These are phyloP conservation scores for Alisma plantagoaquatica DNA, from an alignment of 106 monocot genomes.

Conservation along the genomic window DNA sequence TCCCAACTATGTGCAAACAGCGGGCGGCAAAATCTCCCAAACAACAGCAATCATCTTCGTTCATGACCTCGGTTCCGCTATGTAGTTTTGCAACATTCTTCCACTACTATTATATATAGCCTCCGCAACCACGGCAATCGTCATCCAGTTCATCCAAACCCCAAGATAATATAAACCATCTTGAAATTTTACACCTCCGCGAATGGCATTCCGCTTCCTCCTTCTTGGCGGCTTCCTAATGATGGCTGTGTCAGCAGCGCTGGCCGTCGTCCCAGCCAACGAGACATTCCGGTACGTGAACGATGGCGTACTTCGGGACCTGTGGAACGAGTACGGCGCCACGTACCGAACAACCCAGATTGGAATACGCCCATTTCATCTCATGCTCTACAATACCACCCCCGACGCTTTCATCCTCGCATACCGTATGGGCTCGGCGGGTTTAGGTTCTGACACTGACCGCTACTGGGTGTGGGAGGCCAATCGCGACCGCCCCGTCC, in stretches of 20 bases:
- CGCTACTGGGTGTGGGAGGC: slow-evolving; percentile 58
- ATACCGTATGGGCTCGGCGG: slow-evolving; percentile 45
- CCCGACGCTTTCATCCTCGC: slow-evolving; percentile 40
- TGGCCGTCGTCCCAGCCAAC: slow-evolving; percentile 4
- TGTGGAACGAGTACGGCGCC: slow-evolving; percentile 37
- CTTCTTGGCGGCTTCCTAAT: slow-evolving; percentile 11
- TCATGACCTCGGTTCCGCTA: no score
- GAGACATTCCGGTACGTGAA: slow-evolving; percentile 43
- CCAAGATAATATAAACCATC: no score
- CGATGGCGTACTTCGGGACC: slow-evolving; percentile 39
- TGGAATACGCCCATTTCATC: slow-evolving; percentile 29
- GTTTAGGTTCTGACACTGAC: slow-evolving; percentile 26
- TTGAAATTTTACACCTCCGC: no score
- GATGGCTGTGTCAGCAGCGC: background rate
- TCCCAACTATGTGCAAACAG: no score
- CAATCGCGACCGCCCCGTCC: slow-evolving; percentile 41
- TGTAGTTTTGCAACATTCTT: no score
- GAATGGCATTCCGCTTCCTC: background rate
- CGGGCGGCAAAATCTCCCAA: no score
- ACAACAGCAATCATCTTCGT: no score
- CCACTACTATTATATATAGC: no score
- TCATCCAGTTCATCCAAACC: no score
- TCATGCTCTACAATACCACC: slow-evolving; percentile 54
- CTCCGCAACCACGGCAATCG: no score
- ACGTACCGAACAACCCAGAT: slow-evolving; percentile 32